Evolutionary conservation across 345 rosid species (phyloP), one percentile per base, ranked within the genome.

Genomic region (Hibiscus tridactylites): DNA sequence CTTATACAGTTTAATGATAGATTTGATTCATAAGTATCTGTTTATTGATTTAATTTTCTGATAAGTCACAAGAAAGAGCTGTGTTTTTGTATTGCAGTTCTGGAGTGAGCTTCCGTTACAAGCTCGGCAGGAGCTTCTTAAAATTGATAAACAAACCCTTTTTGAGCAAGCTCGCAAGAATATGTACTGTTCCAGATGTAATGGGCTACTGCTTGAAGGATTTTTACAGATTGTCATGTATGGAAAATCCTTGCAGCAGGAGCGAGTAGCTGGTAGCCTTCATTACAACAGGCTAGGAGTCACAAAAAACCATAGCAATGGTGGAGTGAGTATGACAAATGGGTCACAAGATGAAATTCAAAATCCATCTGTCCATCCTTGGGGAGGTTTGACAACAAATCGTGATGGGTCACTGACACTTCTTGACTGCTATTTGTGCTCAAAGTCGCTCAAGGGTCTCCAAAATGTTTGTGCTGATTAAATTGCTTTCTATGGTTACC

Each of bases 121-220:
- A 79, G 87, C 85, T 39, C 83, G 92, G 63, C 84, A 83, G 69
- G 83, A 87, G 79, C 92, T 95, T 15, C 82, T 95, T 61, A 82
- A 84, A 85, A 83, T 92, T 73, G 94, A 95, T 75, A 95, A 92
- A 79, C 99, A 92, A 77, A 79, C 87, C 49, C 78, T 95, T 28
- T 86, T 92, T 76, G 98, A 92, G 88, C 94, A 89, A 83, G 98
- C 98, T 79, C 96, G 98, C 29, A 95, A 90, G 85, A 88, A 89
- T 81, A 89, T 92, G 97, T 95, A 88, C 68, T 95, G 99, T 61
- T 95, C 99, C 26, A 85, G 97, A 82, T 95, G 99, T 81, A 86
- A 88, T 71, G 97, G 99, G 26, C 81, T 95, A 50, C 84, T 95
- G 33, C 97, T 89, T 0, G 97, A 95, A 78, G 92, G 88, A 31